Evolutionary conservation across 2,329 filamentous ascomycete species (phyloP).

Genomic region (Alternaria dauci): DNA sequence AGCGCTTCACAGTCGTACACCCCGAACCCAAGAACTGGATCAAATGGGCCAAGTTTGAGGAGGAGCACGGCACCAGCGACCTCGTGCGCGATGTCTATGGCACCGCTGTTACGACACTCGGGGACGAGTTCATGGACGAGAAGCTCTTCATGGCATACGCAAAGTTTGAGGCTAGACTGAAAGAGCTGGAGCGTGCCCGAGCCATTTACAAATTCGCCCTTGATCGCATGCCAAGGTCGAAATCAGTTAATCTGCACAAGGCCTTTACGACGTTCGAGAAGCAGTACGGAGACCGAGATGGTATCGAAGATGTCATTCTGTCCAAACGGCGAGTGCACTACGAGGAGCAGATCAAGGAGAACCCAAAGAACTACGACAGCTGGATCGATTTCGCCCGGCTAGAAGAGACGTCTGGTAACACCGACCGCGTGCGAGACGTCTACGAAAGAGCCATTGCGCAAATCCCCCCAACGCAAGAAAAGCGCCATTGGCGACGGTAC

Average conservation of each 20-base stretch:
- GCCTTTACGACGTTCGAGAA: slow-evolving; percentile 98
- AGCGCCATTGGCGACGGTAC: slow-evolving; percentile 95
- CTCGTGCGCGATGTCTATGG: slow-evolving; percentile 92
- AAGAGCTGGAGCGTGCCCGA: slow-evolving; percentile 91
- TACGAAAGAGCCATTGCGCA: slow-evolving; percentile 97
- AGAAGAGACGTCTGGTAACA: slow-evolving; percentile 84
- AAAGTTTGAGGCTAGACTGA: slow-evolving; percentile 91
- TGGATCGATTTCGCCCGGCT: slow-evolving; percentile 96
- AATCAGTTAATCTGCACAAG: slow-evolving; percentile 85
- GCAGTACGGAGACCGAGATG: slow-evolving; percentile 91
- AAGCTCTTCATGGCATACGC: slow-evolving; percentile 94
- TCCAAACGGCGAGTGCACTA: slow-evolving; percentile 93
- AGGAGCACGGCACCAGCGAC: slow-evolving; percentile 92
- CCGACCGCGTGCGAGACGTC: slow-evolving; percentile 85
- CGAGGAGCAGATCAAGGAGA: slow-evolving; percentile 92
- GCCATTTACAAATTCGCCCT: slow-evolving; percentile 98
- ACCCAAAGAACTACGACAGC: slow-evolving; percentile 93
- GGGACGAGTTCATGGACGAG: slow-evolving; percentile 96
- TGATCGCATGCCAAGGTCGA: slow-evolving; percentile 87
- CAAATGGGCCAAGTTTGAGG: slow-evolving; percentile 97
- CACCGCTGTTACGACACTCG: slow-evolving; percentile 83
- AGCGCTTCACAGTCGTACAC: slow-evolving; percentile 79
- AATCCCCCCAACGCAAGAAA: slow-evolving; percentile 92
- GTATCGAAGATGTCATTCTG: slow-evolving; percentile 94
- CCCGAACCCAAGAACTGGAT: slow-evolving; percentile 61